Conservation (phyloP, 192 early-diverging fungal genomes). For the Backusella liffmaniae region DNA sequence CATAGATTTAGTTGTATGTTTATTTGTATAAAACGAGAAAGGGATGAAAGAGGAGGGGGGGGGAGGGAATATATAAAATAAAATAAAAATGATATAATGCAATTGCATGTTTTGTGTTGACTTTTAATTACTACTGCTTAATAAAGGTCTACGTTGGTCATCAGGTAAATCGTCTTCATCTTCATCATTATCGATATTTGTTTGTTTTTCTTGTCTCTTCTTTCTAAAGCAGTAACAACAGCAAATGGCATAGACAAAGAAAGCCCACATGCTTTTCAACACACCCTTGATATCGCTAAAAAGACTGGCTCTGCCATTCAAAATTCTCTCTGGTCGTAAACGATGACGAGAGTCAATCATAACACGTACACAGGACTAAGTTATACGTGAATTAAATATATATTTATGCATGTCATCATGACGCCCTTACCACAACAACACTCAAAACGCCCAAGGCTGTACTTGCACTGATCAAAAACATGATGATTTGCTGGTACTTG, state of each 20-base stretch:
- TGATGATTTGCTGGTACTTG: slow-evolving; percentile 80
- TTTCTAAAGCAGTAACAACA: slow-evolving; percentile 5
- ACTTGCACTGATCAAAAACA: slow-evolving; percentile 81
- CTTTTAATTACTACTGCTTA: background rate
- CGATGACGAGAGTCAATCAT: slow-evolving; percentile 20
- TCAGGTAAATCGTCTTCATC: background rate
- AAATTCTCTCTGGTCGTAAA: slow-evolving; percentile 22
- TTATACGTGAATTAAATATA: background rate
- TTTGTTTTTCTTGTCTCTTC: background rate
- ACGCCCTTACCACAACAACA: slow-evolving; percentile 42
- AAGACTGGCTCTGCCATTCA: slow-evolving; percentile 16
- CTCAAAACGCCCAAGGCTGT: slow-evolving; percentile 61
- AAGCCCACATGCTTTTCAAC: background rate
- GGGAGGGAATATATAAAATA: background rate
- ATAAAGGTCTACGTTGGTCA: slow-evolving; percentile 8
- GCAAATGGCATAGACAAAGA: background rate
- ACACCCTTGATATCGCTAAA: slow-evolving; percentile 13
- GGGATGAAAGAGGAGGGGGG: background rate
- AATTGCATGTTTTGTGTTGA: background rate
- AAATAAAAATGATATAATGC: background rate
- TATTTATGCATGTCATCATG: background rate
- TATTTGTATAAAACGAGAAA: background rate
- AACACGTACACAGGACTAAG: slow-evolving; percentile 15
- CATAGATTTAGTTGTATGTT: too few relatives aligned
- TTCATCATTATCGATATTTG: background rate